phyloP scores from a whole-genome alignment of 352 stramenopile genomes.

The Phytophthora kernoviae region DNA sequence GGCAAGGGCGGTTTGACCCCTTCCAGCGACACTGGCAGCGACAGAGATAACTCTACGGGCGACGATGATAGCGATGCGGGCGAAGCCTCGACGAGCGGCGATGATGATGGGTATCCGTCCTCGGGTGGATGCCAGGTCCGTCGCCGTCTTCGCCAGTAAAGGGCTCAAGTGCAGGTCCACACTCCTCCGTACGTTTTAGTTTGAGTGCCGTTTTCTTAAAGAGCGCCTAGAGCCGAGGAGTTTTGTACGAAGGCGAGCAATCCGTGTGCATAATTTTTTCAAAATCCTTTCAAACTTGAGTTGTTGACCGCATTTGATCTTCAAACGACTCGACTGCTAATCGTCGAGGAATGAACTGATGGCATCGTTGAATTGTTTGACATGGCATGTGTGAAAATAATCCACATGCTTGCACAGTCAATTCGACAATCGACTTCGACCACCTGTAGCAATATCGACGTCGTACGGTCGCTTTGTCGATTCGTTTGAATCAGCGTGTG shows the following conservation, averaged over 20 bases:
- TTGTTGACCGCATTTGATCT: background rate
- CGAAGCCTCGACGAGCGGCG: slow-evolving; percentile 1
- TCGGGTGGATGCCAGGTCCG: slow-evolving; percentile 22
- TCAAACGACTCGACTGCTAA: too few relatives aligned
- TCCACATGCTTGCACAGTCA: too few relatives aligned
- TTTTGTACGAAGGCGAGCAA: background rate
- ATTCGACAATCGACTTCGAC: too few relatives aligned
- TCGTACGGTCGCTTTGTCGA: too few relatives aligned
- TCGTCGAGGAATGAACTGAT: background rate
- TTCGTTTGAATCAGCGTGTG: too few relatives aligned
- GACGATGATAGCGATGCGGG: slow-evolving; percentile 1
- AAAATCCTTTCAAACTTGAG: background rate
- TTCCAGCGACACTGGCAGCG: slow-evolving; percentile 4
- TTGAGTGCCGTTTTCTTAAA: background rate
- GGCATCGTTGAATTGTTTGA: background rate
- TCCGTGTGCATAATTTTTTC: slow-evolving; percentile 3
- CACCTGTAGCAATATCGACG: too few relatives aligned
- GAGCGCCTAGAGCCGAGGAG: slow-evolving; percentile 8
- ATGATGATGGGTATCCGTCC: background rate
- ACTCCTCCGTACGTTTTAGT: slow-evolving; percentile 5
- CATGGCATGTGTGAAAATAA: too few relatives aligned
- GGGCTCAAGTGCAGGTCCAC: too few relatives aligned
- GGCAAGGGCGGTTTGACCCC: slow-evolving; percentile 1
- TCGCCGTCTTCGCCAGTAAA: slow-evolving; percentile 21
- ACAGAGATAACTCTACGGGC: slow-evolving; percentile 5